Percentiles rank a stretch among this genome's conserved stretches.
These are phyloP conservation scores for Patellaria atrata DNA, from an alignment of 495 filamentous ascomycete species.

Conservation along the genomic window DNA sequence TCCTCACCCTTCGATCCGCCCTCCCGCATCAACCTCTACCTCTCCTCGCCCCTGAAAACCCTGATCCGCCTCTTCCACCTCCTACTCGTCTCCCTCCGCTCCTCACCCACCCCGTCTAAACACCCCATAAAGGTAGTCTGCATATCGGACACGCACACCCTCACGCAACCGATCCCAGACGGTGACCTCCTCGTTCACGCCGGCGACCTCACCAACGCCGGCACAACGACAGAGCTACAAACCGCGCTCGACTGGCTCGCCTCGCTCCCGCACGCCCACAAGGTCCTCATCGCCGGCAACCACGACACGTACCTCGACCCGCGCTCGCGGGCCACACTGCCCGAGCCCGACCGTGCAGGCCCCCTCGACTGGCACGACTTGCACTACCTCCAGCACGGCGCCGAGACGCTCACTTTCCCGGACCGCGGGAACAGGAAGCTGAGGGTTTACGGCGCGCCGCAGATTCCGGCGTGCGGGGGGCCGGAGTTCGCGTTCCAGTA, in stretches of 20 bases:
- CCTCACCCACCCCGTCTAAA: no score
- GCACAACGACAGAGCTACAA: constrained; percentile 58
- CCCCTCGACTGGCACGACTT: constrained; percentile 40
- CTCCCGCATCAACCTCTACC: no score
- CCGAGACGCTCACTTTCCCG: constrained; percentile 30
- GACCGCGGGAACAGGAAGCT: constrained; percentile 27
- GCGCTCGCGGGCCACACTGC: constrained; percentile 25
- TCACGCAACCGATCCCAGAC: constrained; percentile 46
- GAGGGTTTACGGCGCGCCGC: constrained; percentile 48
- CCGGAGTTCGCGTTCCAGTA: constrained; percentile 55
- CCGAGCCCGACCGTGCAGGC: constrained; percentile 27
- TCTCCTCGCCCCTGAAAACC: no score
- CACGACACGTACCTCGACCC: constrained; percentile 74
- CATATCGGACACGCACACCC: constrained; percentile 77
- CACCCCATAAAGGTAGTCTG: constrained; percentile 63
- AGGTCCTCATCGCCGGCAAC: constrained; percentile 79
- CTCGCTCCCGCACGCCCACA: constrained; percentile 55
- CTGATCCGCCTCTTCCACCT: no score
- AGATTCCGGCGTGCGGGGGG: constrained; percentile 45
- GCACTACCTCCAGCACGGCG: constrained; percentile 50
- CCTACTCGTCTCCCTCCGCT: no score
- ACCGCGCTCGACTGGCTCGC: constrained; percentile 69
- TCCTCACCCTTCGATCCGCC: no score
- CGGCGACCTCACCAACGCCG: constrained; percentile 67
- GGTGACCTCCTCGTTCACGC: constrained; percentile 85